phyloP scores from a whole-genome alignment of 1,284 basidiomycete genomes.

The Moesziomyces globuligerus region DNA sequence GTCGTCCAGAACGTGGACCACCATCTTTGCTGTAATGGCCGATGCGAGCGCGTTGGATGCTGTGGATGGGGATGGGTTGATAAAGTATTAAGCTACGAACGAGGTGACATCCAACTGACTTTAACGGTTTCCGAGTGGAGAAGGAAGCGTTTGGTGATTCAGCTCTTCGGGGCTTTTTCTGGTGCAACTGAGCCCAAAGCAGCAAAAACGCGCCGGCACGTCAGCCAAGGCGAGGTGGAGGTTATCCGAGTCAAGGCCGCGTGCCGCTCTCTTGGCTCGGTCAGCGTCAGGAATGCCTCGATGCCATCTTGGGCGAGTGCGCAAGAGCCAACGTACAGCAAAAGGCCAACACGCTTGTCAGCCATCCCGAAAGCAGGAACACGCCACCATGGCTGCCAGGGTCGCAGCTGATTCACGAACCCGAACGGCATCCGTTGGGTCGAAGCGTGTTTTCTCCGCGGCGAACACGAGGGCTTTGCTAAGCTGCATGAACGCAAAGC shows the following conservation, averaged over 20 bases:
- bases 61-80: not conserved
- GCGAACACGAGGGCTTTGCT: constrained; percentile 18
- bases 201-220: no score
- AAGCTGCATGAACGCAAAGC: constrained; percentile 24
- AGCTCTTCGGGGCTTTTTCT: no score
- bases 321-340: no score
- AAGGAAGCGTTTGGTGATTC: constrained; percentile 4
- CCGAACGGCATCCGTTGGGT: not conserved
- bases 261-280: no score
- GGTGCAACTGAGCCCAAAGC: no score
- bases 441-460: constrained; percentile 7
- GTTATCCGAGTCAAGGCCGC: no score
- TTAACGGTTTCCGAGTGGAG: constrained; percentile 9
- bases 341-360: no score
- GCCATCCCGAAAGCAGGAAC: not conserved
- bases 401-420: not conserved
- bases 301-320: no score
- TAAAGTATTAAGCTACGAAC: no score
- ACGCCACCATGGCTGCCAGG: not conserved
- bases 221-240: no score
- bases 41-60: not conserved
- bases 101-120: no score
- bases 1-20: constrained; percentile 70
- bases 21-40: constrained; percentile 13
- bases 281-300: no score